Evolutionary conservation across 257 asterid genomes (phyloP).

Genomic region (Fraxinus cuspidata): DNA sequence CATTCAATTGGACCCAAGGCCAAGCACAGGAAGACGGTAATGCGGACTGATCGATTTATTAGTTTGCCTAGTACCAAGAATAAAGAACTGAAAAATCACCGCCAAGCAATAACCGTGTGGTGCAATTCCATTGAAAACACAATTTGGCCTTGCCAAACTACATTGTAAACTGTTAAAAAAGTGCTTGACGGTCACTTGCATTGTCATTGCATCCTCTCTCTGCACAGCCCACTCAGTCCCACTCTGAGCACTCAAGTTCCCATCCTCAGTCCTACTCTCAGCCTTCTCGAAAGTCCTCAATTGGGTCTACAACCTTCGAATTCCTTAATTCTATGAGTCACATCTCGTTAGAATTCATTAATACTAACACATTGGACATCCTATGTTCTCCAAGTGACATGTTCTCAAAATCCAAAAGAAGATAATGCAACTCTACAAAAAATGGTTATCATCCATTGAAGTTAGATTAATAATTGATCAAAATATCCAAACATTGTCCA

Average conservation of each 20-base stretch:
- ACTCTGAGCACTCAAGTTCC: conserved; percentile 51
- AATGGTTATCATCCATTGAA: no score
- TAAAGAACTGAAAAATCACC: conserved; percentile 84
- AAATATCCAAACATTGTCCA: no score
- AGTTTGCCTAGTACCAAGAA: conserved; percentile 73
- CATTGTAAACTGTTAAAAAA: conserved; percentile 78
- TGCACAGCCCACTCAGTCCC: conserved; percentile 60
- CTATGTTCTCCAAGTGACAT: no score
- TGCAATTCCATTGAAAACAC: conserved; percentile 77
- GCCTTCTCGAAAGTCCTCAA: no score
- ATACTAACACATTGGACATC: no score
- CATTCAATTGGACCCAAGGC: conserved; percentile 70
- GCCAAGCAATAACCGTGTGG: conserved; percentile 70
- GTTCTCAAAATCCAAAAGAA: no score
- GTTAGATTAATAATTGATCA: no score
- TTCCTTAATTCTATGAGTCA: no score
- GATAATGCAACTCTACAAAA: no score
- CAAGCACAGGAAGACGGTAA: conserved; percentile 89
- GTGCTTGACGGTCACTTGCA: conserved; percentile 85
- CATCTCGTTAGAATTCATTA: no score
- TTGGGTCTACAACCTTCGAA: no score
- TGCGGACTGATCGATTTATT: conserved; percentile 84
- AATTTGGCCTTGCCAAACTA: conserved; percentile 80
- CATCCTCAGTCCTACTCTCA: conserved; percentile 30
- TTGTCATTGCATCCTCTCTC: conserved; percentile 79